Conservation (phyloP, 306 rosid genomes). For the Arachis hypogaea region DNA sequence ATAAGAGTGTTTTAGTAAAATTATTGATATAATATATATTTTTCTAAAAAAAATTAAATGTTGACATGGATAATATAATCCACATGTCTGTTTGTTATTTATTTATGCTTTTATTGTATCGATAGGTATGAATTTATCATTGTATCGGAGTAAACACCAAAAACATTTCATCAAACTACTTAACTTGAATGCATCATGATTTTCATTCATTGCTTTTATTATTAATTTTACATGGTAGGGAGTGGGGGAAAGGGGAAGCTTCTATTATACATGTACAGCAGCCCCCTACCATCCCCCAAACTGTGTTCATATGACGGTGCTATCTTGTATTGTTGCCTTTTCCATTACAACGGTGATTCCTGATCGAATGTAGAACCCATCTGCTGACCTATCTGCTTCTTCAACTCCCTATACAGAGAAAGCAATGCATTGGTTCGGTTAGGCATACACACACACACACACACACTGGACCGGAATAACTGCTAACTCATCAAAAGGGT, state of each 20-base stretch:
- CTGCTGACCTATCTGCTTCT: conserved; percentile 87
- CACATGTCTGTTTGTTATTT: too few species aligned
- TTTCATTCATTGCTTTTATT: too few species aligned
- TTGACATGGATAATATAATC: too few species aligned
- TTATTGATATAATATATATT: too few species aligned
- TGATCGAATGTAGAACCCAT: conserved; percentile 82
- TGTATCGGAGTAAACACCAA: too few species aligned
- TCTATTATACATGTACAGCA: conserved; percentile 41
- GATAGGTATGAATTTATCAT: too few species aligned
- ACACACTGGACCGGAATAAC: neutral
- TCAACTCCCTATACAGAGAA: conserved; percentile 60
- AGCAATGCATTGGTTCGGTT: neutral
- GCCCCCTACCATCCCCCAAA: conserved; percentile 21
- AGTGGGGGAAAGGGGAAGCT: conserved; percentile 38
- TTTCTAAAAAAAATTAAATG: too few species aligned
- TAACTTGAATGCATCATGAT: too few species aligned
- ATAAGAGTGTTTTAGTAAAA: too few species aligned
- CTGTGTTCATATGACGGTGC: conserved; percentile 61
- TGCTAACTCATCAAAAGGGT: neutral
- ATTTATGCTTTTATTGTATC: too few species aligned
- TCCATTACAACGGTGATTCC: conserved; percentile 79
- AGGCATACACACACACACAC: too few species aligned
- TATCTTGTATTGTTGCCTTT: conserved; percentile 76
- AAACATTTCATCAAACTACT: too few species aligned
- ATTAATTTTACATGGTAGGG: neutral